These are phyloP conservation scores for Anacardium occidentale DNA, from an alignment of 345 rosid genomes.

Conservation along the genomic window DNA sequence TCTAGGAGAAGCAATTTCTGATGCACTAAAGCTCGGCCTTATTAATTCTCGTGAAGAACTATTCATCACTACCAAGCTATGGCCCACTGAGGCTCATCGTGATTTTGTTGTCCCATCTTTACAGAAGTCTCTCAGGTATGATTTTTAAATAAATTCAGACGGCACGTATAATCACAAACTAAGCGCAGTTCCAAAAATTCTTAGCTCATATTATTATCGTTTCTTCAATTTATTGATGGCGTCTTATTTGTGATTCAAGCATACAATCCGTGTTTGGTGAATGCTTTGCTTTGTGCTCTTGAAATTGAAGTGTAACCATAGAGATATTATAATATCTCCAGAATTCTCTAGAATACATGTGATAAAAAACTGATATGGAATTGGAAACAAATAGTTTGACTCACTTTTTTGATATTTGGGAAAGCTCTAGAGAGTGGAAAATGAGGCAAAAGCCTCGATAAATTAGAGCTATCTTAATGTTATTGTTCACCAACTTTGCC, in stretches of 20 bases:
- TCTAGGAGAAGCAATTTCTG: slow-evolving; percentile 53
- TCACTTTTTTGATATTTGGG: no score
- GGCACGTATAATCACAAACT: no score
- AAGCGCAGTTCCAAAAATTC: neutral
- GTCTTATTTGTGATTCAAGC: no score
- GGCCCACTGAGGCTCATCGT: slow-evolving; percentile 48
- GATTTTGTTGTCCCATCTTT: slow-evolving; percentile 59
- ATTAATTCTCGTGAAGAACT: slow-evolving; percentile 51
- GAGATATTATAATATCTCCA: neutral
- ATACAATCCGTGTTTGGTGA: neutral
- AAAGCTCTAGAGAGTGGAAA: no score
- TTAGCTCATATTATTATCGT: no score
- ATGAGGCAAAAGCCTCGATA: no score
- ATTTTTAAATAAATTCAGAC: neutral
- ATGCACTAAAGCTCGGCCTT: slow-evolving; percentile 43
- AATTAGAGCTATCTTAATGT: no score
- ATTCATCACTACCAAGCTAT: slow-evolving; percentile 67
- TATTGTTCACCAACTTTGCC: no score
- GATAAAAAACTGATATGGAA: no score
- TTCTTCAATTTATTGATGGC: no score
- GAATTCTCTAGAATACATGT: no score
- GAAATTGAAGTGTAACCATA: neutral
- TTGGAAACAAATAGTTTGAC: no score
- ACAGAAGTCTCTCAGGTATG: slow-evolving; percentile 32
- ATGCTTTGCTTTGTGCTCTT: neutral